A percentile compares a stretch with the other conserved stretches of the same genome.
These are phyloP conservation scores for Pleurotus platypus DNA, from an alignment of 768 basidiomycete genomes.

Conservation along the genomic window DNA sequence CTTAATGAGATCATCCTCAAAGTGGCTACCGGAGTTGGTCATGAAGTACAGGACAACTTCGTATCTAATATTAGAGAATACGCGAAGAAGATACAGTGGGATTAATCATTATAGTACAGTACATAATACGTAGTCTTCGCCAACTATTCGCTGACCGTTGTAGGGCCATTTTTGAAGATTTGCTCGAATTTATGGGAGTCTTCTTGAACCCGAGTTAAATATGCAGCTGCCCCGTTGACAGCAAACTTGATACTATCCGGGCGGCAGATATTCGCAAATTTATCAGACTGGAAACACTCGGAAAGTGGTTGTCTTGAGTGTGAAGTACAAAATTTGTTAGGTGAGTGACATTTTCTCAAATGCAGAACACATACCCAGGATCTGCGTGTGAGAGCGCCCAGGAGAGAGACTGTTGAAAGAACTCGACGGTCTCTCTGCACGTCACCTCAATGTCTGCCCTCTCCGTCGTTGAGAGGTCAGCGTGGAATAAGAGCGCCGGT, in stretches of 20 bases:
- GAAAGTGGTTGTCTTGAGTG: not conserved
- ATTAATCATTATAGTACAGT: slow-evolving; percentile 30
- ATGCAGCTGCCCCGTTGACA: not conserved
- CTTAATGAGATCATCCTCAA: slow-evolving; percentile 90
- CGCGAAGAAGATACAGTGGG: slow-evolving; percentile 73
- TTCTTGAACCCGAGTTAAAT: not conserved
- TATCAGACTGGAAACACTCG: not conserved
- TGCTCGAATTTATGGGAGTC: not conserved
- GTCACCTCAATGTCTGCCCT: slow-evolving; percentile 11
- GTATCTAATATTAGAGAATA: slow-evolving; percentile 82
- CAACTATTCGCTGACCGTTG: not conserved
- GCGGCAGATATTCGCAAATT: not conserved
- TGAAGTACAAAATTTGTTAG: not conserved
- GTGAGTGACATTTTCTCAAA: not conserved
- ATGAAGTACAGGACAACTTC: slow-evolving; percentile 65
- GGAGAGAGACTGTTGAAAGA: slow-evolving; percentile 15
- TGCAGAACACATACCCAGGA: slow-evolving; percentile 12
- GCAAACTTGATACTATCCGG: not conserved
- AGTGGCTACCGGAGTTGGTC: slow-evolving; percentile 79
- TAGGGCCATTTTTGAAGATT: slow-evolving; percentile 10
- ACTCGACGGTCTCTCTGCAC: slow-evolving; percentile 13
- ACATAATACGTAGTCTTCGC: slow-evolving; percentile 1
- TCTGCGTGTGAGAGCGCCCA: slow-evolving; percentile 17
- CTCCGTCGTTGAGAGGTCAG: slow-evolving; percentile 21
- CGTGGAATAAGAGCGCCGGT: slow-evolving; percentile 24